Percentiles rank a stretch among this genome's conserved stretches.
Evolutionary conservation across 1,139 yeast species (phyloP).

Genomic region (Pichia sp.): DNA sequence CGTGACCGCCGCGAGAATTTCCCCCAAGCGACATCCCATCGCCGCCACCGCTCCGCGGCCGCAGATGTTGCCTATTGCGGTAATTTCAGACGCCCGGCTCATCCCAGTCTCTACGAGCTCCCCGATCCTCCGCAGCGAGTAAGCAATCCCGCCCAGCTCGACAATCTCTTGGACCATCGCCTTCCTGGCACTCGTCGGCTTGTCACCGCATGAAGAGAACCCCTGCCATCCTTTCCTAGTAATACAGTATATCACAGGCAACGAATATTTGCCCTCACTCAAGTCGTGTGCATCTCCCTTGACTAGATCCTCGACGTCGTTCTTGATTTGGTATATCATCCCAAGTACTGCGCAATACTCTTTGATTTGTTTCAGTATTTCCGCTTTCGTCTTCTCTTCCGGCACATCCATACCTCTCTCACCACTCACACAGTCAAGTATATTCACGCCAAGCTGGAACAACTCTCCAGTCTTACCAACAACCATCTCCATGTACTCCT

Average conservation of each 20-base stretch:
- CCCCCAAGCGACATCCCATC: no score
- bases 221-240: background rate
- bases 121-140: background rate
- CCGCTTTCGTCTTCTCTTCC: background rate
- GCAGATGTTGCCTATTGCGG: no score
- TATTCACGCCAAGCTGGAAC: conserved; percentile 66
- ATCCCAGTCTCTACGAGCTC: no score
- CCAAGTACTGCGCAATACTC: conserved; percentile 80
- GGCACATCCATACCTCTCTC: background rate
- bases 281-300: conserved; percentile 84
- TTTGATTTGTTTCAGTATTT: conserved; percentile 34
- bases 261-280: conserved; percentile 84
- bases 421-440: conserved; percentile 38
- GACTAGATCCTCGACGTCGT: conserved; percentile 69
- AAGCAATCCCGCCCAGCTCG: background rate
- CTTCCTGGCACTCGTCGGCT: background rate
- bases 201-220: background rate
- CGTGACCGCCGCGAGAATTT: no score
- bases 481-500: conserved; percentile 76
- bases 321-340: conserved; percentile 77
- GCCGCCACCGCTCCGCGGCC: no score
- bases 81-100: no score
- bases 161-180: background rate
- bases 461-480: conserved; percentile 88
- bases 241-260: conserved; percentile 49